Base-by-base conservation (phyloP, 73 alveolate species). In the Paramecium octaurelia region DNA sequence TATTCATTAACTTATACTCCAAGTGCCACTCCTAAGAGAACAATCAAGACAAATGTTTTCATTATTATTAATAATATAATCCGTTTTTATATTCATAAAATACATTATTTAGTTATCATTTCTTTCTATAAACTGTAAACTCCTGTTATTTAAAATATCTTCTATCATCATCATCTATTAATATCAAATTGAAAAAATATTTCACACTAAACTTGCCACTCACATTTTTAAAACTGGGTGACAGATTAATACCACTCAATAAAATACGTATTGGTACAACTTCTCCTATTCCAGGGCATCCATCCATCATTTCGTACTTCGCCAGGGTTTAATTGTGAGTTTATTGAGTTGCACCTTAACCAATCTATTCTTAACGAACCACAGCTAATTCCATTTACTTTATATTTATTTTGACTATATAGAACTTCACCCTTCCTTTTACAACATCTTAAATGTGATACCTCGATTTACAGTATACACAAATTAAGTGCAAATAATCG, bases 271-370 rank as follows among this genome's bases (percentile, higher is more conserved):
- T 96, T 3, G 99, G 99, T 54, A 99, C 97, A 35, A 96, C 95
- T 93, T 98, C 99, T 38, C 99, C 99, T 88, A 94, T 98, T 59
- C 93, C 96, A 6, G 99, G 99, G 24, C 98, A 98, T 5, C 99
- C 99, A 92, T 98, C 99, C 99, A 99, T 99, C 86, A 98, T 97
- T 88, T 99, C 99, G 93, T 95, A 99, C 94, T 99, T 97, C 68
- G 96, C 94, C 85, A 98, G 92, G 27, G 98, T 97, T 87, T 98
- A 99, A 60, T 93, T 95, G 92, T 98, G 99, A 8, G 97, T 96
- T 71, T 69, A 24, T 73, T 73, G 3, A 18, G 20, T 46, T 6
- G 11, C 1, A 58, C 86, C 86, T 71, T 71, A 44, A 27, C 95
- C 69, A 20, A 85, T 69, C 60, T 96, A 96, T 86, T 96, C 99